Evolutionary conservation across 192 early-diverging fungal genomes (phyloP).

Genomic region (Coemansia sp.): DNA sequence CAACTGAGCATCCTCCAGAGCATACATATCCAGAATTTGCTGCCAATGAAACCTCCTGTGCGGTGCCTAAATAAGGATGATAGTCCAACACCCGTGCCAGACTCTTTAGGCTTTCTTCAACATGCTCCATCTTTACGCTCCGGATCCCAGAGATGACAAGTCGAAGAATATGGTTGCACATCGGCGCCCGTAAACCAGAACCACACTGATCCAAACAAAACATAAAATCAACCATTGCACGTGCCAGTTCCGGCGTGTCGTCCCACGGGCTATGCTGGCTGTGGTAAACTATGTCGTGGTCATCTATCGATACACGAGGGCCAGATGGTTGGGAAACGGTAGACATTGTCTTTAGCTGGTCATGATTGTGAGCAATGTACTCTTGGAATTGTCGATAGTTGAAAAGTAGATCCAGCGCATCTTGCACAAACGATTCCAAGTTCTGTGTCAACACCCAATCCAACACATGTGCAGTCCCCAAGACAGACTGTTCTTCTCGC

Average conservation of each 20-base stretch:
- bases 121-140: constrained; percentile 34
- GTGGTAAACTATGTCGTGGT: constrained; percentile 29
- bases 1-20: constrained; percentile 15
- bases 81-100: constrained; percentile 28
- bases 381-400: constrained; percentile 50
- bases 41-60: neutral
- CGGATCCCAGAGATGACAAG: constrained; percentile 38
- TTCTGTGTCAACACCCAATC: constrained; percentile 23
- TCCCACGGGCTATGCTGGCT: constrained; percentile 54
- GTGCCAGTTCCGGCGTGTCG: constrained; percentile 28
- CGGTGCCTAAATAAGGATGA: constrained; percentile 20
- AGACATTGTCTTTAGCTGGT: constrained; percentile 38
- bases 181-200: constrained; percentile 4
- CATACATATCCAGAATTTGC: constrained; percentile 1
- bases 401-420: constrained; percentile 38
- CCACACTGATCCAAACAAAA: constrained; percentile 19
- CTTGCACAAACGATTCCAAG: constrained; percentile 17
- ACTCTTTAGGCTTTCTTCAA: constrained; percentile 31
- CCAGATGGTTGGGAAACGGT: neutral
- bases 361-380: constrained; percentile 45
- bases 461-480: neutral
- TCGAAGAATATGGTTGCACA: constrained; percentile 32
- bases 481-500: neutral
- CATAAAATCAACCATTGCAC: constrained; percentile 28
- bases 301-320: neutral